Percentiles rank a stretch among this genome's conserved stretches.
These are phyloP conservation scores for Logfia minima DNA, from an alignment of 129 eudicot species.

Conservation along the genomic window DNA sequence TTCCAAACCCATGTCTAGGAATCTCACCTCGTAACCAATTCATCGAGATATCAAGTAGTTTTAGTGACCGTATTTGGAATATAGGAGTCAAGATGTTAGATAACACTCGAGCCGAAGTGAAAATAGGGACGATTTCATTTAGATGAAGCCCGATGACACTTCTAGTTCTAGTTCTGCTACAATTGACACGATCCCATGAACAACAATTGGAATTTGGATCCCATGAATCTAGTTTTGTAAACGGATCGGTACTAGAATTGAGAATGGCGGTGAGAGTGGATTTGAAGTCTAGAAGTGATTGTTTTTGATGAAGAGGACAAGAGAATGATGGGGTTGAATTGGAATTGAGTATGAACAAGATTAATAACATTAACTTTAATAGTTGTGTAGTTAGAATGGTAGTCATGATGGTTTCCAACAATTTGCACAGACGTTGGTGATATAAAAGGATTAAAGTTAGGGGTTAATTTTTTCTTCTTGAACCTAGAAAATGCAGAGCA, in stretches of 20 bases:
- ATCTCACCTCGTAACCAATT: conserved; percentile 25
- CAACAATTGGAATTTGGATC: conserved; percentile 42
- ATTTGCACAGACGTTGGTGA: no score
- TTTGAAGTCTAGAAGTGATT: conserved; percentile 29
- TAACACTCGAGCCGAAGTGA: not conserved
- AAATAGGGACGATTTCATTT: not conserved
- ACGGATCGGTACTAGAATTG: conserved; percentile 13
- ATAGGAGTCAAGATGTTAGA: conserved; percentile 34
- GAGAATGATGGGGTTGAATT: conserved; percentile 27
- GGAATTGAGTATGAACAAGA: conserved; percentile 22
- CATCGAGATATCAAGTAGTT: conserved; percentile 33
- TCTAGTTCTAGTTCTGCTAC: conserved; percentile 12
- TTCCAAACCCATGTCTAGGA: conserved; percentile 30
- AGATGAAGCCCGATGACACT: conserved; percentile 29
- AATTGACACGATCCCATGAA: conserved; percentile 48
- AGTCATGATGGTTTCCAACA: not conserved
- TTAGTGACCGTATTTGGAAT: conserved; percentile 32
- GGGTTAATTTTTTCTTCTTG: not conserved
- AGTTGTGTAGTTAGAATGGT: not conserved
- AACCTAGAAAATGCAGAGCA: no score
- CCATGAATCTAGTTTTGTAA: conserved; percentile 40
- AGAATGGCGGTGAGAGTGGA: conserved; percentile 26
- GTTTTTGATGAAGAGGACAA: conserved; percentile 32
- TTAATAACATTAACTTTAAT: not conserved
- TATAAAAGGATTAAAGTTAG: no score